Percentiles rank a stretch among this genome's conserved stretches.
These are phyloP conservation scores for Emydomyces testavorans DNA, from an alignment of 2,329 filamentous ascomycete species.

Conservation along the genomic window DNA sequence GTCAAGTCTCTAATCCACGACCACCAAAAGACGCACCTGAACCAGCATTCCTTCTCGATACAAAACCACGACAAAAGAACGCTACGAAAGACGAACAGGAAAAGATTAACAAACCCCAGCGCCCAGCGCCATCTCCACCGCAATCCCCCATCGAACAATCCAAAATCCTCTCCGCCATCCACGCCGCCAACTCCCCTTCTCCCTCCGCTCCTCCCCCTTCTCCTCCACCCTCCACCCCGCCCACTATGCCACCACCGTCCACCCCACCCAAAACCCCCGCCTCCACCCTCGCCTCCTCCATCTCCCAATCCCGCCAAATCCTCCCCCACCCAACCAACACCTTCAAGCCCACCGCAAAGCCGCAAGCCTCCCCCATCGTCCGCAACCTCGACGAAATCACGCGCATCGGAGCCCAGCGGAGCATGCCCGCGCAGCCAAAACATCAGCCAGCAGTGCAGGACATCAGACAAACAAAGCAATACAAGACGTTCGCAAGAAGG, in stretches of 20 bases:
- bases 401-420: conserved; percentile 6
- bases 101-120: not conserved
- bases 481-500: conserved; percentile 31
- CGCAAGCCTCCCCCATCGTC: conserved; percentile 2
- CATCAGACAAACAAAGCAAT: conserved; percentile 33
- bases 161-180: conserved; percentile 6
- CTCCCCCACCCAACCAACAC: conserved; percentile 5
- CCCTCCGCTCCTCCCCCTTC: not conserved
- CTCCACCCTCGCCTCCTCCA: conserved; percentile 9
- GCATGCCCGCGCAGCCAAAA: not conserved
- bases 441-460: conserved; percentile 17
- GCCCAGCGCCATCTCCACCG: not conserved
- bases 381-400: conserved; percentile 7
- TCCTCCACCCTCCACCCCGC: not conserved
- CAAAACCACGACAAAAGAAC: not conserved
- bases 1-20: not conserved
- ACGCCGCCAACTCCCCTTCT: not conserved
- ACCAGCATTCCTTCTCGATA: not conserved
- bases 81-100: not conserved
- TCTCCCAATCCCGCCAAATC: conserved; percentile 2
- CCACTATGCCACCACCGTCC: not conserved
- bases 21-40: too few species aligned
- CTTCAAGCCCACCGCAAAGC: conserved; percentile 3
- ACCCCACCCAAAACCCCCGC: conserved; percentile 3
- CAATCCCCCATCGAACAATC: not conserved